Conservation (phyloP, 495 filamentous ascomycete genomes). For the Aspergillus indologenus region DNA sequence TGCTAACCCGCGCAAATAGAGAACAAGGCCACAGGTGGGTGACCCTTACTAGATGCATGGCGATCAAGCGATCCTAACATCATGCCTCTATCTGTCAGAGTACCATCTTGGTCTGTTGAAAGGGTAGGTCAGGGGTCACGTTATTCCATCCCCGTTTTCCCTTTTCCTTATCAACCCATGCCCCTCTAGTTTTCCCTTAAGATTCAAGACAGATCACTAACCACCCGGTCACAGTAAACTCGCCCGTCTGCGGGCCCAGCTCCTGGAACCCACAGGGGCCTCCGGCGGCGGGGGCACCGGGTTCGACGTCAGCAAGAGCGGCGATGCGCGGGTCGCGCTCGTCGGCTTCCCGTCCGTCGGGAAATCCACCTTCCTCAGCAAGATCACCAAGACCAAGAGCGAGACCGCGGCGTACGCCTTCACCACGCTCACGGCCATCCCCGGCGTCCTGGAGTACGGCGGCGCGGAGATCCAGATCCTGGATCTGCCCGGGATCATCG, state of each 20-base stretch:
- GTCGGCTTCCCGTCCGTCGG: constrained; percentile 98
- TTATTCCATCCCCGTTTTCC: not conserved
- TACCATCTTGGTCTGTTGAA: constrained; percentile 98
- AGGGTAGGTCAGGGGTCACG: constrained; percentile 56
- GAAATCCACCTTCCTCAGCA: constrained; percentile 97
- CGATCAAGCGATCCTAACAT: constrained; percentile 2
- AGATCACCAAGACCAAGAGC: constrained; percentile 97
- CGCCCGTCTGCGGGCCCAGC: constrained; percentile 88
- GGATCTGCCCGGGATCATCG: constrained; percentile 98
- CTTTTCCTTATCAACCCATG: not conserved
- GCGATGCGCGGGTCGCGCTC: constrained; percentile 94
- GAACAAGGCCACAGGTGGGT: constrained; percentile 95
- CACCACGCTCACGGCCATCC: constrained; percentile 96
- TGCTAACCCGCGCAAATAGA: constrained; percentile 58
- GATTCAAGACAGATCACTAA: constrained; percentile 5
- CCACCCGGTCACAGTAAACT: constrained; percentile 66
- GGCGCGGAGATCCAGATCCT: constrained; percentile 98
- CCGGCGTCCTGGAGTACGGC: constrained; percentile 96
- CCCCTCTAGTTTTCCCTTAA: not conserved
- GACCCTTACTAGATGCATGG: not conserved
- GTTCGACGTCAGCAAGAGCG: constrained; percentile 96
- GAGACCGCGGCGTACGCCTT: constrained; percentile 97
- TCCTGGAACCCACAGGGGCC: constrained; percentile 86
- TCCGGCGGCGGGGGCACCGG: constrained; percentile 73
- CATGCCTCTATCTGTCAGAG: constrained; percentile 60